phyloP scores from a whole-genome alignment of 768 basidiomycete genomes.

The Botryobasidium botryosum region DNA sequence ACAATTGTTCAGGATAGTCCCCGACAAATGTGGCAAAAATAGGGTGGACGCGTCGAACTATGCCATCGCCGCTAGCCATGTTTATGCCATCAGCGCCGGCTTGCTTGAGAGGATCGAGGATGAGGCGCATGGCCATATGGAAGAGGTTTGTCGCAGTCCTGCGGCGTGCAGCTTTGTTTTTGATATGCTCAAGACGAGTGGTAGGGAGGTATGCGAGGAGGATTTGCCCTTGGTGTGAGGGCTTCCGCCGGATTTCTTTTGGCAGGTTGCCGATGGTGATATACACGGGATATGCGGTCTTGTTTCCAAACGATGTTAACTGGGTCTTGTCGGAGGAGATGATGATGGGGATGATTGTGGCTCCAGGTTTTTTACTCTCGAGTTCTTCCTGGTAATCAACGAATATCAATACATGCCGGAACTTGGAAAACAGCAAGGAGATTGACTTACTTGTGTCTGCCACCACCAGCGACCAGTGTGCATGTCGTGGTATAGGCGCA shows the following conservation, averaged over 20 bases:
- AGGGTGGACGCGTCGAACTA: not conserved
- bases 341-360: not conserved
- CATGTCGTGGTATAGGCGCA: constrained; percentile 1
- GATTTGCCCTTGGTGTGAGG: constrained; percentile 20
- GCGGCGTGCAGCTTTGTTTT: no score
- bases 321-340: no score
- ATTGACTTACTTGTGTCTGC: not conserved
- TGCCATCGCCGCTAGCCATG: not conserved
- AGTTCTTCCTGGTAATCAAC: not conserved
- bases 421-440: not conserved
- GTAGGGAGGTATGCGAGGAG: constrained; percentile 28
- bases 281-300: constrained; percentile 14
- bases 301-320: not conserved
- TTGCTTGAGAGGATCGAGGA: not conserved
- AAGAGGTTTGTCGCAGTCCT: not conserved
- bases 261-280: constrained; percentile 10
- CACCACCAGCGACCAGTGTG: constrained; percentile 3
- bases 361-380: no score
- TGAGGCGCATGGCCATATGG: not conserved
- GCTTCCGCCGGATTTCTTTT: constrained; percentile 15
- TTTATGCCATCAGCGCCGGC: no score
- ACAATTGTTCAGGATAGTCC: not conserved
- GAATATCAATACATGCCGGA: not conserved
- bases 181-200: constrained; percentile 19
- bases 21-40: not conserved